A percentile compares a stretch with the other conserved stretches of the same genome.
phyloP scores from a whole-genome alignment of 1,139 yeast genomes.

The Tardiomyces blankii region DNA sequence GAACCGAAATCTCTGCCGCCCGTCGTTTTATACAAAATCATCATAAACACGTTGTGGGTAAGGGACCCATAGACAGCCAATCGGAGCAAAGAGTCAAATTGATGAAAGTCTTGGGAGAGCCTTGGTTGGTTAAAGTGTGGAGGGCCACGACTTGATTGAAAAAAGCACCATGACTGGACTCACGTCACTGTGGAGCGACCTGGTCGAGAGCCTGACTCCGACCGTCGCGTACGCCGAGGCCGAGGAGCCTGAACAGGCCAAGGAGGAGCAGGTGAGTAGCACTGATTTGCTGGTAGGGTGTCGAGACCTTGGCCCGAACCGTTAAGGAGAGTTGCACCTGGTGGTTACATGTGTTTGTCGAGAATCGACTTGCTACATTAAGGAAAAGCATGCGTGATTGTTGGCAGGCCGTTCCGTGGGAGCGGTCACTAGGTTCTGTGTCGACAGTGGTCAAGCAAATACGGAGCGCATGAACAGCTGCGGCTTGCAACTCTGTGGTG shows the following conservation, averaged over 20 bases:
- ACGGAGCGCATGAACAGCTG: too few relatives aligned
- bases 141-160: neutral
- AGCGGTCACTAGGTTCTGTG: too few relatives aligned
- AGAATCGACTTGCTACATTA: too few relatives aligned
- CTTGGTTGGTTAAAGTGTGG: too few relatives aligned
- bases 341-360: too few relatives aligned
- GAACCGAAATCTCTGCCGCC: too few relatives aligned
- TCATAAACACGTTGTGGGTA: slow-evolving; percentile 3
- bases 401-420: too few relatives aligned
- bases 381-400: too few relatives aligned
- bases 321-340: too few relatives aligned
- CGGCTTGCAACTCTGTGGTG: too few relatives aligned
- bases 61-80: slow-evolving; percentile 1
- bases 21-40: neutral
- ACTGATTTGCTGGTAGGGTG: neutral
- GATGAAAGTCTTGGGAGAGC: neutral
- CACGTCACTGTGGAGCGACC: slow-evolving; percentile 42
- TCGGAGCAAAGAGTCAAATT: slow-evolving; percentile 1
- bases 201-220: slow-evolving; percentile 75
- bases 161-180: slow-evolving; percentile 41
- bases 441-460: too few relatives aligned
- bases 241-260: slow-evolving; percentile 24
- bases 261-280: slow-evolving; percentile 4
- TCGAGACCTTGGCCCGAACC: too few relatives aligned
- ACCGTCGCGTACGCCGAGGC: slow-evolving; percentile 81